These are phyloP conservation scores for Diplodia scrobiculata DNA, from an alignment of 2,329 filamentous ascomycete species.

Conservation along the genomic window DNA sequence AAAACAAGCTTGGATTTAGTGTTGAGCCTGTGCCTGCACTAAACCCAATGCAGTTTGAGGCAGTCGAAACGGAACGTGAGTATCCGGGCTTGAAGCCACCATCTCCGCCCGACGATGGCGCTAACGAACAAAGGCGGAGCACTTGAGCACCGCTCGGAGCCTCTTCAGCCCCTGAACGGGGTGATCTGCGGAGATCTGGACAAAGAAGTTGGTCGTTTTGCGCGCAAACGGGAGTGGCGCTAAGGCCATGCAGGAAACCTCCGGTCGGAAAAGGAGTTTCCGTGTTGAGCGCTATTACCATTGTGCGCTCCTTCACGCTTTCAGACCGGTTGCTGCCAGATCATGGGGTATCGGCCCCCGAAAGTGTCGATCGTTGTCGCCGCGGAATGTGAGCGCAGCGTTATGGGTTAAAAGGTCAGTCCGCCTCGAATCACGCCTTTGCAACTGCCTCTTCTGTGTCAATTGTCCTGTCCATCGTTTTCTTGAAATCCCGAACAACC, in stretches of 20 bases:
- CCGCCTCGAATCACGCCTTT: neutral
- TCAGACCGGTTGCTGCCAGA: neutral
- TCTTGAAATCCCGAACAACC: neutral
- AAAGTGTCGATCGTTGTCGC: neutral
- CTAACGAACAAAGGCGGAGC: neutral
- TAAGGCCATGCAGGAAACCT: neutral
- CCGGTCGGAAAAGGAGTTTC: neutral
- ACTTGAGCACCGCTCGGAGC: neutral
- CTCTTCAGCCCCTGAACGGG: neutral
- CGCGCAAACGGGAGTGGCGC: neutral
- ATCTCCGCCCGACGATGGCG: neutral
- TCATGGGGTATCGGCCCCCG: neutral
- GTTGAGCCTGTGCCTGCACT: slow-evolving; percentile 3
- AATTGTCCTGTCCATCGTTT: neutral
- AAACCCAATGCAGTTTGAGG: neutral
- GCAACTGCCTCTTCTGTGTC: neutral
- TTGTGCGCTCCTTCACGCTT: neutral
- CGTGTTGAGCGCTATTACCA: neutral
- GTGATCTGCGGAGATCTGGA: neutral
- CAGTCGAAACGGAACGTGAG: slow-evolving; percentile 8
- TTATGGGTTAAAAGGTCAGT: neutral
- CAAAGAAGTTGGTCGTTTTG: neutral
- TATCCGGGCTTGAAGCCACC: neutral
- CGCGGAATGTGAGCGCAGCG: neutral
- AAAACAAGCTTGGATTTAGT: slow-evolving; percentile 13